Percentiles rank a stretch among this genome's conserved stretches.
Conservation (phyloP, 2,329 filamentous ascomycete species). For the Bisporella sp. region DNA sequence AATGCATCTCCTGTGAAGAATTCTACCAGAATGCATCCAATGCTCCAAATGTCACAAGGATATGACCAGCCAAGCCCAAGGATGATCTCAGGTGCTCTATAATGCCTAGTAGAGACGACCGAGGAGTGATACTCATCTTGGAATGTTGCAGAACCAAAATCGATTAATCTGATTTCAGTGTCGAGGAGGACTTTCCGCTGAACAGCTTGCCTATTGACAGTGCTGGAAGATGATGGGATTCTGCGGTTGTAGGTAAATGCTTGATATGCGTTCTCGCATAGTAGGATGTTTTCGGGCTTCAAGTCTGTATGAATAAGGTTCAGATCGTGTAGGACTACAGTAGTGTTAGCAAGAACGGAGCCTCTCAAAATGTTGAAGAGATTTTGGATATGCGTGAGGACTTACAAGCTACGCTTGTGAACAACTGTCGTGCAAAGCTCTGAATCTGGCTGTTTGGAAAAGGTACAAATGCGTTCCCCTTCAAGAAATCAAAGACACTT, state of each 20-base stretch:
- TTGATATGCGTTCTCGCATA: conserved; percentile 59
- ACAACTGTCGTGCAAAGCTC: conserved; percentile 87
- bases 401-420: conserved; percentile 97
- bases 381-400: conserved; percentile 21
- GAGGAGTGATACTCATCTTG: conserved; percentile 68
- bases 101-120: conserved; percentile 64
- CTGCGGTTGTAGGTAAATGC: conserved; percentile 65
- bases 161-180: conserved; percentile 63
- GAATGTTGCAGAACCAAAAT: conserved; percentile 67
- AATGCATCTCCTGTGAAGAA: conserved; percentile 66
- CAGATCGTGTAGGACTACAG: conserved; percentile 81
- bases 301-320: conserved; percentile 91
- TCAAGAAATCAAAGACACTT: conserved; percentile 97
- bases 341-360: conserved; percentile 12
- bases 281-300: conserved; percentile 64
- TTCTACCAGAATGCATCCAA: conserved; percentile 65
- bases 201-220: conserved; percentile 51
- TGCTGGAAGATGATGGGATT: conserved; percentile 60
- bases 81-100: conserved; percentile 65
- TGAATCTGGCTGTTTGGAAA: conserved; percentile 99
- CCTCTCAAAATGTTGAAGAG: too few species aligned
- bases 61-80: conserved; percentile 65
- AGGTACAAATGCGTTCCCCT: conserved; percentile 89
- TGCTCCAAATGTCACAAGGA: conserved; percentile 69
- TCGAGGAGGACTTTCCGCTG: conserved; percentile 59